phyloP scores from a whole-genome alignment of 2,329 filamentous ascomycete genomes.

The Colletotrichum zoysiae region DNA sequence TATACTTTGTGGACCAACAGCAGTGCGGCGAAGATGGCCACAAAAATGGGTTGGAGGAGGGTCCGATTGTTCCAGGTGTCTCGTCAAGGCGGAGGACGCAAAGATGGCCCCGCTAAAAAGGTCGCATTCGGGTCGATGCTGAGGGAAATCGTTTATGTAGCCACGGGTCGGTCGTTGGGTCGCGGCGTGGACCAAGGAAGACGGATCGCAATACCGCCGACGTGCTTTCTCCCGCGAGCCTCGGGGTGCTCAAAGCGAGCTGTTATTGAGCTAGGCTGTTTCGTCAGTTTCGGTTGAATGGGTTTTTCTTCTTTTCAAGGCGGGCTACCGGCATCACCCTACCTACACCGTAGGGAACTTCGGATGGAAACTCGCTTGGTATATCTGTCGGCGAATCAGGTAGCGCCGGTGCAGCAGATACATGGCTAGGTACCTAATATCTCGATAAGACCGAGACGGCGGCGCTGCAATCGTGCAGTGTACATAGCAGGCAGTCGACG shows the following conservation, averaged over 20 bases:
- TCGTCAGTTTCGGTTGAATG: constrained; percentile 34
- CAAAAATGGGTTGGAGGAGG: not conserved
- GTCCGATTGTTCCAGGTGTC: constrained; percentile 8
- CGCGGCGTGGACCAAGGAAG: constrained; percentile 13
- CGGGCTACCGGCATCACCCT: constrained; percentile 22
- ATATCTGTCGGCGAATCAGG: constrained; percentile 12
- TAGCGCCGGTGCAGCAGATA: constrained; percentile 8
- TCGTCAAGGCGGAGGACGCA: constrained; percentile 20
- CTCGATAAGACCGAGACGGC: not conserved
- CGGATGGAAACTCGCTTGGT: constrained; percentile 18
- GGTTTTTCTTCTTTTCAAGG: not conserved
- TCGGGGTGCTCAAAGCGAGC: not conserved
- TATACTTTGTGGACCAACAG: not conserved
- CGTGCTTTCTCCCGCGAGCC: not conserved
- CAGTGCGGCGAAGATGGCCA: constrained; percentile 21
- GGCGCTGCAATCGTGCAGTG: constrained; percentile 20
- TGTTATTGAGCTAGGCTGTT: constrained; percentile 26
- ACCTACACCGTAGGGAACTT: constrained; percentile 10
- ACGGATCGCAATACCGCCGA: not conserved
- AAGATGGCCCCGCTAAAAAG: constrained; percentile 21
- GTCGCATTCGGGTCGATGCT: constrained; percentile 26
- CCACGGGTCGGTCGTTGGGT: constrained; percentile 14
- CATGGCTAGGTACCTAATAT: not conserved
- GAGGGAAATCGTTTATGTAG: constrained; percentile 19
- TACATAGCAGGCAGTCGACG: not conserved